Conservation (phyloP, 169 alveolate species). For the Toxoplasma gondii region DNA sequence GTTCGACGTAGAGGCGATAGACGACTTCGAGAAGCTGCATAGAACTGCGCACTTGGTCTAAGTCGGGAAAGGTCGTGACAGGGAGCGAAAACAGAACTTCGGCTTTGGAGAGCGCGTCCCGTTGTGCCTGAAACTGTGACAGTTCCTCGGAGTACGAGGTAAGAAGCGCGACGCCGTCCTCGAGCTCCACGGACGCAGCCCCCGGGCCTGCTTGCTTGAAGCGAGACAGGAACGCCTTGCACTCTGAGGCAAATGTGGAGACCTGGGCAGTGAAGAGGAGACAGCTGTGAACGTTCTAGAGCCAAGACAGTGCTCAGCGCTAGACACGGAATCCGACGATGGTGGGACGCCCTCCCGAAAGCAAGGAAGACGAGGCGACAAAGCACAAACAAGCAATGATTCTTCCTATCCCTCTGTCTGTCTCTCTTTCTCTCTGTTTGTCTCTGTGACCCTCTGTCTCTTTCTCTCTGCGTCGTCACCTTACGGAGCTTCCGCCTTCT, state of each 20-base stretch:
- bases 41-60: slow-evolving; percentile 84
- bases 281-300: too few relatives aligned
- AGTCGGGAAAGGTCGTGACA: slow-evolving; percentile 85
- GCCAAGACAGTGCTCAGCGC: too few relatives aligned
- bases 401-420: too few relatives aligned
- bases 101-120: slow-evolving; percentile 86
- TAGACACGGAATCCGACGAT: too few relatives aligned
- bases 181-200: slow-evolving; percentile 82
- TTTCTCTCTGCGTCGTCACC: background rate
- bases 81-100: slow-evolving; percentile 92
- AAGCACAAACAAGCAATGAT: background rate
- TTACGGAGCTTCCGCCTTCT: background rate
- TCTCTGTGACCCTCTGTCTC: too few relatives aligned
- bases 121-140: slow-evolving; percentile 75
- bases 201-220: slow-evolving; percentile 88
- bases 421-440: too few relatives aligned
- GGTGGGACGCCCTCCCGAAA: too few relatives aligned
- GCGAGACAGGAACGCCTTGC: slow-evolving; percentile 52
- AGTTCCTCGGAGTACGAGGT: slow-evolving; percentile 74
- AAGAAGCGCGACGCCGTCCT: slow-evolving; percentile 86
- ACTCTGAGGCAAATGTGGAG: slow-evolving; percentile 48
- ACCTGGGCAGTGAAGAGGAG: slow-evolving; percentile 25
- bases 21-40: slow-evolving; percentile 81
- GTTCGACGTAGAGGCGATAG: slow-evolving; percentile 83
- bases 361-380: background rate